A percentile compares a stretch with the other conserved stretches of the same genome.
Evolutionary conservation across 176 grass and related monocot species (phyloP).

Genomic region (Cenchrus fungigraminus): DNA sequence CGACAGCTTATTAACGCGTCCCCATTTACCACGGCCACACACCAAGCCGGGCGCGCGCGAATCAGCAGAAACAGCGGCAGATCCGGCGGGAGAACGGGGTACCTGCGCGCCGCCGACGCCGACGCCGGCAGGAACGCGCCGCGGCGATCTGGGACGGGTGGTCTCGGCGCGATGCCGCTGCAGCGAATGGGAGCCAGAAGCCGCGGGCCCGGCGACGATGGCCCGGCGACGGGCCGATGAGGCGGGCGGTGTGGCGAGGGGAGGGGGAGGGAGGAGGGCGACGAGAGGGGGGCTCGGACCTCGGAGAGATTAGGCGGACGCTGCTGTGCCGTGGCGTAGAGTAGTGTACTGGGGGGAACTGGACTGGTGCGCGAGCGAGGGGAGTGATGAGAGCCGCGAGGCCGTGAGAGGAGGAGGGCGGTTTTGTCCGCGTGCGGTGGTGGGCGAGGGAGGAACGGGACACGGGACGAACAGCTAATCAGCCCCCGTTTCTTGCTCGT

Average conservation of each 20-base stretch:
- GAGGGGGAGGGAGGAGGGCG: constrained; percentile 10
- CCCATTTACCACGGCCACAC: constrained; percentile 11
- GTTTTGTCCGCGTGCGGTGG: constrained; percentile 49
- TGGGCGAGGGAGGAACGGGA: constrained; percentile 10
- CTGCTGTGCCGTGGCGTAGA: constrained; percentile 16
- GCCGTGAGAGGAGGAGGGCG: constrained; percentile 27
- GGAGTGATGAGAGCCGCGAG: constrained; percentile 35
- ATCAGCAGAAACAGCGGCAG: constrained; percentile 36
- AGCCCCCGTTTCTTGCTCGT: neutral
- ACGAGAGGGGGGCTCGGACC: neutral
- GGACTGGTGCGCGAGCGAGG: neutral
- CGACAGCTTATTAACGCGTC: neutral
- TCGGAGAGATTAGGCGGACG: constrained; percentile 42
- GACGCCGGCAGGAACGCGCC: neutral
- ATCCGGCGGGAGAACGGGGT: constrained; percentile 36
- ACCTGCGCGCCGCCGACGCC: constrained; percentile 39
- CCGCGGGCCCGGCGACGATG: neutral
- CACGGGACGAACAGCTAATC: constrained; percentile 51
- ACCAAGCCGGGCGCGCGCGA: constrained; percentile 9
- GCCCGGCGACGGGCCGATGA: neutral
- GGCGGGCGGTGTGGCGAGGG: constrained; percentile 11
- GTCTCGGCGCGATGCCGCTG: neutral
- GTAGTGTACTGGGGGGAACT: constrained; percentile 2
- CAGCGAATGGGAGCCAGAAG: neutral
- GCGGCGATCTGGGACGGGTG: constrained; percentile 41